phyloP scores from a whole-genome alignment of 1,284 basidiomycete genomes.

The Trametes polyzona region DNA sequence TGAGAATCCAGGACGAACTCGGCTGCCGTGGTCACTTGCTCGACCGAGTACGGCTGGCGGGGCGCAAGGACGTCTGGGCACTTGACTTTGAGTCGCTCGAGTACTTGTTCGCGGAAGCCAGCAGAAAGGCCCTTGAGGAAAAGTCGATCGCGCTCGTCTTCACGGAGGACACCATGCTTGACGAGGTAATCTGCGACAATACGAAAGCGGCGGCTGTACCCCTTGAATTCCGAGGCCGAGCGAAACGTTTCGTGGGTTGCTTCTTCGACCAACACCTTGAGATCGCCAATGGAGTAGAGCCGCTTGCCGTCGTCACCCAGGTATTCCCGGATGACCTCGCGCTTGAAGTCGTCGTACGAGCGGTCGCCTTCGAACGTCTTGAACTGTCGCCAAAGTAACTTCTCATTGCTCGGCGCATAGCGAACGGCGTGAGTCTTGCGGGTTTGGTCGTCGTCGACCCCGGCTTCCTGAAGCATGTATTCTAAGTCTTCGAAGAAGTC shows the following conservation, averaged over 20 bases:
- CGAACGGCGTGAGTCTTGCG: constrained; percentile 1
- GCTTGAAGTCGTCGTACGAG: constrained; percentile 7
- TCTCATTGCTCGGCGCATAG: background rate
- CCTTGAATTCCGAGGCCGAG: background rate
- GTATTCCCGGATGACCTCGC: constrained; percentile 5
- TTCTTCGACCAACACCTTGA: background rate
- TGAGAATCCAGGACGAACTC: constrained; percentile 1
- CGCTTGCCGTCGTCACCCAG: constrained; percentile 1
- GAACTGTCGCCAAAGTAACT: background rate
- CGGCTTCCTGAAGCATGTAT: background rate
- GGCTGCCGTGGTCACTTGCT: constrained; percentile 2
- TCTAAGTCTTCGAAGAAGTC: constrained; percentile 17
- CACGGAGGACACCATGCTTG: background rate
- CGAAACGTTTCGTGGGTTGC: background rate
- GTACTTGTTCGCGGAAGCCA: background rate
- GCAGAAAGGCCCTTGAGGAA: constrained; percentile 8
- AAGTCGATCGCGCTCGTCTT: constrained; percentile 4
- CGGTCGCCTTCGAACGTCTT: background rate
- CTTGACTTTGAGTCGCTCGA: constrained; percentile 1
- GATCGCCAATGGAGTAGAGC: constrained; percentile 1
- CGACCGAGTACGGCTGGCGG: background rate
- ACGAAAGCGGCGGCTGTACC: constrained; percentile 6
- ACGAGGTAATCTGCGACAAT: constrained; percentile 1
- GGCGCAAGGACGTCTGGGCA: background rate
- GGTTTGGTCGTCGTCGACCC: background rate